Base-by-base conservation (phyloP, 2,329 filamentous ascomycete genomes). In the Diaporthe citriasiana region DNA sequence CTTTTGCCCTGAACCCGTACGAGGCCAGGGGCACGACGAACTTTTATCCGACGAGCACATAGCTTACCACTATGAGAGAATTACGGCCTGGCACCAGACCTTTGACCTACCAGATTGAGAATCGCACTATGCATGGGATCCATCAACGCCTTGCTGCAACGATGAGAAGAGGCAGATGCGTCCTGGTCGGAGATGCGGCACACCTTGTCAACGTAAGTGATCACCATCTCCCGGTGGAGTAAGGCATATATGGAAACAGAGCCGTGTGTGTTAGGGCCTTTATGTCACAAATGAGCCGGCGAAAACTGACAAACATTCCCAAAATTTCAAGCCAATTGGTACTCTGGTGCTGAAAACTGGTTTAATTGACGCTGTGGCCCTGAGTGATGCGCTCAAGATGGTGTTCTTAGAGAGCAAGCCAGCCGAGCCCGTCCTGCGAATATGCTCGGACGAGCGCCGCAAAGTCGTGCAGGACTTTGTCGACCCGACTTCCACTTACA, bases 141-240 rank as follows among this genome's bases (percentile, higher is more conserved):
- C 59, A 63, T 17, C 59, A 63, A 33, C 59, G 59, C 12, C 59
- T 63, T 30, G 59, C 59, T 45, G 59, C 59, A 30, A 63, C 59
- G 6, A 63, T 63, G 38, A 47, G 15, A 17, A 27, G 40, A 8
- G 59, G 59, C 59, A 63, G 59, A 33, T 63, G 59, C 8, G 17
- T 45, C 17, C 38, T 63, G 25, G 59, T 42, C 8, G 59, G 40
- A 30, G 59, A 63, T 10, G 25, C 59, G 30, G 59, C 59, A 22
- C 59, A 63, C 47, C 40, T 63, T 7, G 35, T 47, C 25, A 47
- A 45, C 9, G 59, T 63, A 33, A 63, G 59, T 63, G 17, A 9
- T 45, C 5, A 47, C 4, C 17, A 12, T 30, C n/a, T 13, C 17
- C 13, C 25, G 22, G 7, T 8, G 17, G 5, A 22, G 9, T 30